Percentiles rank a stretch among this genome's conserved stretches.
These are phyloP conservation scores for Elaeis oleifera DNA, from an alignment of 202 grass and related monocot species.

Conservation along the genomic window DNA sequence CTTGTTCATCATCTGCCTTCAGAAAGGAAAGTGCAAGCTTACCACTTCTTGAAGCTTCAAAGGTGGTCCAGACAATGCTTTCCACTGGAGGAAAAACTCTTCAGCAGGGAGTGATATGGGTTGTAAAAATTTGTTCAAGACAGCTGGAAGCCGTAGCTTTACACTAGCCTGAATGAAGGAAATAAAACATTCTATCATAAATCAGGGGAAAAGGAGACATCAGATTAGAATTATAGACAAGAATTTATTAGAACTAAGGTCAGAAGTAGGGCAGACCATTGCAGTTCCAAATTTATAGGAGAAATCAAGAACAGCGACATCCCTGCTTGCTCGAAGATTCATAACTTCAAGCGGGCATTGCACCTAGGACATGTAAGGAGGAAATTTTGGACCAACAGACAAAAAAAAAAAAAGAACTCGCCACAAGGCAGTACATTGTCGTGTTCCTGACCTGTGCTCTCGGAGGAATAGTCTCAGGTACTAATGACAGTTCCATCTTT, in stretches of 20 bases:
- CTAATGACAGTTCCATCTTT: constrained; percentile 71
- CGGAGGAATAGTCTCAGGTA: constrained; percentile 93
- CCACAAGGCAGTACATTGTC: constrained; percentile 16
- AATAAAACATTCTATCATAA: constrained; percentile 7
- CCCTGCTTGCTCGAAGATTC: constrained; percentile 89
- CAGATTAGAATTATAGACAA: too few species aligned
- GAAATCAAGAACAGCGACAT: constrained; percentile 97
- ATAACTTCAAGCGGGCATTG: constrained; percentile 92
- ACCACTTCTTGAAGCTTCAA: constrained; percentile 99
- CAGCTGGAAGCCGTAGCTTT: constrained; percentile 76
- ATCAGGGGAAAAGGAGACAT: constrained; percentile 6
- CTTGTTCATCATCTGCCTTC: too few species aligned
- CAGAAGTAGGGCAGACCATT: constrained; percentile 21
- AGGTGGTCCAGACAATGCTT: constrained; percentile 66
- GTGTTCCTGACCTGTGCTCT: constrained; percentile 67
- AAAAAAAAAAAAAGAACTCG: constrained; percentile 1
- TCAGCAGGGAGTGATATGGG: constrained; percentile 70
- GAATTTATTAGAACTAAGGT: too few species aligned
- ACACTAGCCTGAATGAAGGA: constrained; percentile 55
- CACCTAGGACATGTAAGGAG: constrained; percentile 45
- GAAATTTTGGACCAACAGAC: background rate
- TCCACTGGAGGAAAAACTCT: constrained; percentile 96
- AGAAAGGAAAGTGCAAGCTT: constrained; percentile 21
- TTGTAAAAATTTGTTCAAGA: constrained; percentile 91
- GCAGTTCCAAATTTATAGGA: constrained; percentile 83